Conservation (phyloP, 441 rosid genomes). For the Manihot esculenta region DNA sequence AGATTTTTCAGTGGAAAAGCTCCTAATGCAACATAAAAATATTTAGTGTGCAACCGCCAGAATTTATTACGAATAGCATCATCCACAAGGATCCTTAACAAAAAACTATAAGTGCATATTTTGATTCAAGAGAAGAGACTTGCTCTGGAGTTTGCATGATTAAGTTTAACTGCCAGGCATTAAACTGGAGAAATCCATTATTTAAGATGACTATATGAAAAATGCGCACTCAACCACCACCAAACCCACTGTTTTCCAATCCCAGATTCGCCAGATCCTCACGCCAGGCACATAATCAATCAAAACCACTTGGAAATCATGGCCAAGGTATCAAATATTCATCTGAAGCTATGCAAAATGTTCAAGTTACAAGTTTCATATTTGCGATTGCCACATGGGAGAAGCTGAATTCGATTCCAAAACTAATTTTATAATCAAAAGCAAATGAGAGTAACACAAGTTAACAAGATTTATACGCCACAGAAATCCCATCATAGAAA, state of each 20-base stretch:
- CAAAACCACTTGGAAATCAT: background rate
- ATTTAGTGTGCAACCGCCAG: background rate
- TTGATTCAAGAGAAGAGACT: too few species aligned
- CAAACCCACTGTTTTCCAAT: background rate
- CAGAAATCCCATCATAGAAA: background rate
- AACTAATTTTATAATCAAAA: conserved; percentile 1
- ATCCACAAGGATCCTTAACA: too few species aligned
- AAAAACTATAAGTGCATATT: too few species aligned
- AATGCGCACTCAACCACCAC: background rate
- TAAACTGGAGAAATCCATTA: too few species aligned
- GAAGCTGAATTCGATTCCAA: background rate
- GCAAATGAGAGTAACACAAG: background rate
- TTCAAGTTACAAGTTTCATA: background rate
- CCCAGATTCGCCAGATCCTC: background rate
- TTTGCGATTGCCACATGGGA: background rate
- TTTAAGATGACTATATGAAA: background rate
- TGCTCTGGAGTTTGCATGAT: too few species aligned
- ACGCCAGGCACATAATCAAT: conserved; percentile 6
- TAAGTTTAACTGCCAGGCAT: too few species aligned
- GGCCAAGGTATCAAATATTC: background rate
- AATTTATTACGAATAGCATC: too few species aligned
- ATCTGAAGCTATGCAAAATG: background rate
- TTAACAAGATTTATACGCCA: background rate
- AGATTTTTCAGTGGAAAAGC: background rate
- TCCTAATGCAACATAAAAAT: background rate